Conservation (phyloP, 176 grass and related monocot species). For the Saccharum officinarum region DNA sequence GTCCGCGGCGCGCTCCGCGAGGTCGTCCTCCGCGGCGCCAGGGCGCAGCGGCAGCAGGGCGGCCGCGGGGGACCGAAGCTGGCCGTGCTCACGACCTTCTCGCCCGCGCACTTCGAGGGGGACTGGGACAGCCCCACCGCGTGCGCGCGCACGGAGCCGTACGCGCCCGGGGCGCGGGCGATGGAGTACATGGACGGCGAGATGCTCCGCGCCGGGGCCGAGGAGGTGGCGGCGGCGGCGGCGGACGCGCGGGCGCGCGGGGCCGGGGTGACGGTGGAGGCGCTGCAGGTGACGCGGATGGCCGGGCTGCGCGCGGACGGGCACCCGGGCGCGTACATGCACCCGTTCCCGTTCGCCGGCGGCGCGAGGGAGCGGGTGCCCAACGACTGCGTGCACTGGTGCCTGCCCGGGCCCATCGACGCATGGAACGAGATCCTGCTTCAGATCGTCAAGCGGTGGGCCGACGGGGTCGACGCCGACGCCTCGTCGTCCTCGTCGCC, state of each 20-base stretch:
- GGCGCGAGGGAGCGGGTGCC: constrained; percentile 51
- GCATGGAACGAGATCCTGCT: constrained; percentile 89
- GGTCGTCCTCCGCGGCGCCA: constrained; percentile 31
- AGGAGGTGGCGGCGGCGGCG: constrained; percentile 44
- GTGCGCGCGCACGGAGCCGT: constrained; percentile 67
- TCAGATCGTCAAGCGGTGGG: constrained; percentile 63
- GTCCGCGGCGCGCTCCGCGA: constrained; percentile 59
- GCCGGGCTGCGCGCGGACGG: constrained; percentile 63
- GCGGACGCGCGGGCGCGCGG: constrained; percentile 10
- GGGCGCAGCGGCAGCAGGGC: background rate
- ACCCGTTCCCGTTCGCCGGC: constrained; percentile 55
- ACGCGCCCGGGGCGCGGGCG: constrained; percentile 47
- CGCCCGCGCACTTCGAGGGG: constrained; percentile 87
- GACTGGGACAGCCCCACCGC: constrained; percentile 72
- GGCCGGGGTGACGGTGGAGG: constrained; percentile 37
- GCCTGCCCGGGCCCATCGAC: constrained; percentile 82
- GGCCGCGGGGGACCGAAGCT: constrained; percentile 34
- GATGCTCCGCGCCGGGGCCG: constrained; percentile 56
- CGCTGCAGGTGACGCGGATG: constrained; percentile 57
- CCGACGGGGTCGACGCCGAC: background rate
- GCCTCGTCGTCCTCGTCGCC: background rate
- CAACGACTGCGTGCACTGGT: constrained; percentile 95
- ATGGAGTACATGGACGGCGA: constrained; percentile 56
- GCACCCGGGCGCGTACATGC: constrained; percentile 79
- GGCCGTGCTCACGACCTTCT: constrained; percentile 71